phyloP scores from a whole-genome alignment of 371 early-diverging fungal genomes.

The Rhizopus delemar region DNA sequence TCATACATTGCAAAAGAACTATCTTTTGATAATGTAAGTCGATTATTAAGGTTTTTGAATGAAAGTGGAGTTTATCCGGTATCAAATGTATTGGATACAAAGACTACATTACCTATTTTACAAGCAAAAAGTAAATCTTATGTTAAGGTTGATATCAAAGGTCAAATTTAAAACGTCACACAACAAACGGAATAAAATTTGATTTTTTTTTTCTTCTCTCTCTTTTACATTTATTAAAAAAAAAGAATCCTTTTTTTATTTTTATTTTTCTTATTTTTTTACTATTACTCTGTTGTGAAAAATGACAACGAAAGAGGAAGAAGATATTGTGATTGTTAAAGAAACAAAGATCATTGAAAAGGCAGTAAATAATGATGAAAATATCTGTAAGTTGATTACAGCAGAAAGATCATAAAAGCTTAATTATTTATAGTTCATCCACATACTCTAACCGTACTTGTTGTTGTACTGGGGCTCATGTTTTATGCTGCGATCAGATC shows the following conservation, averaged over 20 bases:
- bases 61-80: conserved; percentile 26
- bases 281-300: background rate
- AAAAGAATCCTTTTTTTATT: conserved; percentile 2
- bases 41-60: conserved; percentile 46
- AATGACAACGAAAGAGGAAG: background rate
- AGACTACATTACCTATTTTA: conserved; percentile 50
- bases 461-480: conserved; percentile 50
- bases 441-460: conserved; percentile 54
- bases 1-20: conserved; percentile 45
- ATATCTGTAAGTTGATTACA: conserved; percentile 16
- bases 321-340: background rate
- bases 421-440: conserved; percentile 43
- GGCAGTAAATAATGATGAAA: conserved; percentile 15
- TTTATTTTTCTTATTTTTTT: conserved; percentile 4
- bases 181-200: background rate
- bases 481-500: conserved; percentile 61
- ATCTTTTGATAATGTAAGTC: conserved; percentile 38
- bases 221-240: background rate
- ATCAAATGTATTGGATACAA: conserved; percentile 48
- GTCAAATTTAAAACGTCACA: conserved; percentile 41
- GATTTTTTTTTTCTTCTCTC: conserved; percentile 7
- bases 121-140: conserved; percentile 52
- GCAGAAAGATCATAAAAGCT: background rate
- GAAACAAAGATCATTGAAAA: conserved; percentile 9
- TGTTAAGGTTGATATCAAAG: conserved; percentile 71